Evolutionary conservation across 345 rosid species (phyloP), one percentile per base, ranked within the genome.

Genomic region (Eutrema heterophyllum): DNA sequence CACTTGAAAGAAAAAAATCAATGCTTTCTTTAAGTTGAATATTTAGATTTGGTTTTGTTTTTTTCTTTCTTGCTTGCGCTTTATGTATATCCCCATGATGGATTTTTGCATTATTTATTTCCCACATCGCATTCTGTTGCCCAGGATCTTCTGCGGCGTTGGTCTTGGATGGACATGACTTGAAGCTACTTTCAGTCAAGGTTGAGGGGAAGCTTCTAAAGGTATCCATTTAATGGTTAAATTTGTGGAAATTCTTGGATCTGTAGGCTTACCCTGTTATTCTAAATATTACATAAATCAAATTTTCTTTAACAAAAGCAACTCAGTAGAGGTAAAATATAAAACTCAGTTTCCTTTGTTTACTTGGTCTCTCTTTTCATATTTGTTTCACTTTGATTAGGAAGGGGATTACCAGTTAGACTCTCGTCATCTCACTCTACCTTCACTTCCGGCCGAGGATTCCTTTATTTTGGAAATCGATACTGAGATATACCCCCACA

Each of bases 401-500:
- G 91, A 87, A 50, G 93, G 82, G 39, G 91, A 89, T 73, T 90
- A 84, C 78, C 57, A 21, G 44, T 29, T 90, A 68, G 88, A 86
- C 68, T 76, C 87, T 10, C 90, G 94, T 72, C 92, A 85, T 73
- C 79, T 96, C 70, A 90, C 87, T 44, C 83, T 92, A 54, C 46
- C 64, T 48, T 90, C 94, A 48, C 97, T 79, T 43, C 97, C 98
- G 15, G 73, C 70, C 9, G 78, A 83, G 61, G 83, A 88, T 48
- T 78, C 81, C 70, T 89, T 96, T 79, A 78, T 82, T 24, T 78
- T 96, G 82, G 93, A 92, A 81, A 89, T 96, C 54, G 86, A 78
- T 69, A 89, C 86, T 61, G 97, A 92, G 84, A 92, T 88, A 67
- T 82, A 80, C 69, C 99, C 99, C 38, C 90, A 96, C 72, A 85